Evolutionary conservation across 768 basidiomycete species (phyloP), one percentile per base, ranked within the genome.

Genomic region (Phylloporus sp.): DNA sequence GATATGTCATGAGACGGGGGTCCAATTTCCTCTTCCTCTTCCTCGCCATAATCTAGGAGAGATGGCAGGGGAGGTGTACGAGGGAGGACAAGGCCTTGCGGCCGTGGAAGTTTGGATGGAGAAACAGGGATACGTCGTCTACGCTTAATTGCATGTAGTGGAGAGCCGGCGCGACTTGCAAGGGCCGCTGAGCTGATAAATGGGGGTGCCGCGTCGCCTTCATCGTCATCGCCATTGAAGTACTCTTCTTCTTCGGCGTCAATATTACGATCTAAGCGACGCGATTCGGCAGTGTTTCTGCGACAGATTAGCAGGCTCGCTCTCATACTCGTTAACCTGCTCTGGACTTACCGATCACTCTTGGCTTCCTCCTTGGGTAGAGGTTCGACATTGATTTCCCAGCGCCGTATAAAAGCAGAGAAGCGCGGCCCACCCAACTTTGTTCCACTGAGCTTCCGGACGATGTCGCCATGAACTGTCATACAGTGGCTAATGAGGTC

Each of bases 321-420:
- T 27, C 38, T 32, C 42, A 31, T 18, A n/a, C n/a, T n/a, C n/a
- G n/a, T n/a, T n/a, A 22, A 22, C 27, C 14, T 28, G 61, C 65
- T 33, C 27, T 18, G 1, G 24, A 56, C 68, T 49, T 64, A 85
- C 82, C 72, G 77, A 48, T 79, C 75, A 36, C 69, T 58, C 55
- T 76, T 78, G 33, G 69, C 63, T 35, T 75, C 74, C 45, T 73
- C 73, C 38, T 70, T 70, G 28, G 83, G 82, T 51, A 75, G 76
- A 24, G 85, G 86, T 52, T 94, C 90, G 50, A 84, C 84, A 68
- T 94, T 96, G 73, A 93, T 90, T 66, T 97, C 96, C 79, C 86
- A 93, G 39, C 85, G 78, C 34, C 81, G 74, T 48, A 90, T 79
- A 58, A 97, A 81, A 20, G 78, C 68, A 34, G 76, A 72, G 63